A percentile compares a stretch with the other conserved stretches of the same genome.
phyloP scores from a whole-genome alignment of 2,329 filamentous ascomycete species.

The Fusarium sterilihyphosum region DNA sequence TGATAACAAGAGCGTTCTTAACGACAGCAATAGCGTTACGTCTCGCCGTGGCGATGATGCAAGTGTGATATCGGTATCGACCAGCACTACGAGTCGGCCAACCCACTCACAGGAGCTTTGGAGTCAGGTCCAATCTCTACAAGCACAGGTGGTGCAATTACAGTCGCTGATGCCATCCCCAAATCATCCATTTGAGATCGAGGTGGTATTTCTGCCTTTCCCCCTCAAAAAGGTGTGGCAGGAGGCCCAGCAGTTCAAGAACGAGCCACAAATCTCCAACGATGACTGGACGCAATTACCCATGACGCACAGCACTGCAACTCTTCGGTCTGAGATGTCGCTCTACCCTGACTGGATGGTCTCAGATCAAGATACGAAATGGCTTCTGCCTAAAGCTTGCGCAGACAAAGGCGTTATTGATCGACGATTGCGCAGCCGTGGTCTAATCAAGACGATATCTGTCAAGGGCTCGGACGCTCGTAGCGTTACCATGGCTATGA shows the following conservation, averaged over 20 bases:
- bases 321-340: constrained; percentile 59
- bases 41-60: constrained; percentile 55
- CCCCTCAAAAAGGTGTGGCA: constrained; percentile 67
- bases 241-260: constrained; percentile 58
- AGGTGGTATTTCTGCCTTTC: constrained; percentile 81
- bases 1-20: constrained; percentile 55
- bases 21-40: constrained; percentile 57
- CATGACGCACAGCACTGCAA: constrained; percentile 56
- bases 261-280: constrained; percentile 48
- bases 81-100: constrained; percentile 53
- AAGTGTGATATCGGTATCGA: constrained; percentile 59
- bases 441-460: constrained; percentile 72
- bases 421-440: constrained; percentile 77
- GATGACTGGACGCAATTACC: constrained; percentile 68
- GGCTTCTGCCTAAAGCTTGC: constrained; percentile 76
- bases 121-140: constrained; percentile 60
- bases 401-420: constrained; percentile 70
- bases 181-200: constrained; percentile 75
- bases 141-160: constrained; percentile 63
- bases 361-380: constrained; percentile 61
- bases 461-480: constrained; percentile 72
- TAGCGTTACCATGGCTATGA: constrained; percentile 73
- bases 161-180: constrained; percentile 71
- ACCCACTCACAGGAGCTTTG: constrained; percentile 58
- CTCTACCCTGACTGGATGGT: constrained; percentile 58